phyloP scores from a whole-genome alignment of 1,284 basidiomycete species.

The Amylostereum areolatum region DNA sequence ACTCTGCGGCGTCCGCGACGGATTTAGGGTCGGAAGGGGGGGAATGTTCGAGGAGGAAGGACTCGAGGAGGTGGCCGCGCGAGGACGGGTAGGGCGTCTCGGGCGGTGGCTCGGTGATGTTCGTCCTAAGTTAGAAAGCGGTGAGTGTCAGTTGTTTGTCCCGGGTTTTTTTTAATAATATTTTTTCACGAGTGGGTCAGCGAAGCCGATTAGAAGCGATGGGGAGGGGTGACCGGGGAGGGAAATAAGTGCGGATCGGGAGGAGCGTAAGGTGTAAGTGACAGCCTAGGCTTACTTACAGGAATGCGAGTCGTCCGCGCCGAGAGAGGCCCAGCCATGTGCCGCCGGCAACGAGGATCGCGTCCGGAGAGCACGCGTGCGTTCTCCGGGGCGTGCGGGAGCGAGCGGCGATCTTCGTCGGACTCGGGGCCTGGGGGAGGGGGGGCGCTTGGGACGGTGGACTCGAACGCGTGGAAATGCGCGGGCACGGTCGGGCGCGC shows the following conservation, averaged over 20 bases:
- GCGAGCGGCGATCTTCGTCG: neutral
- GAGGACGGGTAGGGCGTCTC: slow-evolving; percentile 49
- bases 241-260: neutral
- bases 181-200: slow-evolving; percentile 10
- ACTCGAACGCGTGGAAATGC: slow-evolving; percentile 50
- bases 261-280: slow-evolving; percentile 6
- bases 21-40: slow-evolving; percentile 30
- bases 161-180: too few species aligned
- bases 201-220: slow-evolving; percentile 2
- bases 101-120: slow-evolving; percentile 62
- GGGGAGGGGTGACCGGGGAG: neutral
- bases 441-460: neutral
- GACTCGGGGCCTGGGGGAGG: slow-evolving; percentile 1
- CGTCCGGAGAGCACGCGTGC: slow-evolving; percentile 60
- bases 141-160: too few species aligned
- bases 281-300: slow-evolving; percentile 43
- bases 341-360: slow-evolving; percentile 64
- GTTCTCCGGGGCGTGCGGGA: slow-evolving; percentile 15
- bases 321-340: slow-evolving; percentile 73
- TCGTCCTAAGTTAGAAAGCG: slow-evolving; percentile 46
- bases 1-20: slow-evolving; percentile 37
- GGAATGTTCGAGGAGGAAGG: slow-evolving; percentile 54
- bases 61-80: slow-evolving; percentile 59
- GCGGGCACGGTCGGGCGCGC: slow-evolving; percentile 60
- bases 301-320: slow-evolving; percentile 56